A percentile compares a stretch with the other conserved stretches of the same genome.
These are phyloP conservation scores for Plasmodium cynomolgi DNA, from an alignment of 169 alveolate genomes.

Conservation along the genomic window DNA sequence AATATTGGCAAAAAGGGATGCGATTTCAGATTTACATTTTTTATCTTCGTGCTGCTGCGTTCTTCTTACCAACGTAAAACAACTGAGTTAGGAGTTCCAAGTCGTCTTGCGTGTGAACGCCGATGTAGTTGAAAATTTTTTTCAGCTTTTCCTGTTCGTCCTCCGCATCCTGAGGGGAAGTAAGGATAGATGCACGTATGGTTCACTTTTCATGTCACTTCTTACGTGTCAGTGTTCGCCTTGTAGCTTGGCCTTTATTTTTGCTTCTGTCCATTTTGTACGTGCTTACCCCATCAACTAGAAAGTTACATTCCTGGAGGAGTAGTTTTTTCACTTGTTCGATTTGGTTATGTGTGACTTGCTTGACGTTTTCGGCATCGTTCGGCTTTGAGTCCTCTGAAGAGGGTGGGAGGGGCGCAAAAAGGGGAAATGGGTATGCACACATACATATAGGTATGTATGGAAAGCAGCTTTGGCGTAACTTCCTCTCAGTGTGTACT, in stretches of 20 bases:
- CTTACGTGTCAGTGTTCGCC: neutral
- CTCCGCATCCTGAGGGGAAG: constrained; percentile 21
- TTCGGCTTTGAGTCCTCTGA: constrained; percentile 4
- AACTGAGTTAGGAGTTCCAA: constrained; percentile 37
- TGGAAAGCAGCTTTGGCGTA: neutral
- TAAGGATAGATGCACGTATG: neutral
- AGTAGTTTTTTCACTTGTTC: constrained; percentile 40
- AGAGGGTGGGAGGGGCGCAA: neutral
- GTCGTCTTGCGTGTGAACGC: constrained; percentile 51
- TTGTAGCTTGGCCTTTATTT: neutral
- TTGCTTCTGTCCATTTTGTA: neutral
- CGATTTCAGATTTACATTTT: neutral
- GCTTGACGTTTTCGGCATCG: neutral
- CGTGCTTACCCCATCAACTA: constrained; percentile 21
- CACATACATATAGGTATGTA: neutral
- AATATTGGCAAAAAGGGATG: neutral
- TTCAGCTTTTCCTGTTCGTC: constrained; percentile 19
- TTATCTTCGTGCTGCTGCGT: neutral
- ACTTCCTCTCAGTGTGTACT: neutral
- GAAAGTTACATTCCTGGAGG: constrained; percentile 51
- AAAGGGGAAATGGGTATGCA: neutral
- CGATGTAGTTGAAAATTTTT: constrained; percentile 39
- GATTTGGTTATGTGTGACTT: constrained; percentile 35
- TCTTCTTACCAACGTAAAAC: constrained; percentile 40
- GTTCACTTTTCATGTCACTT: neutral